Base-by-base conservation (phyloP, 1,139 yeast species). In the Hemisphaericaspora xylofermentans region DNA sequence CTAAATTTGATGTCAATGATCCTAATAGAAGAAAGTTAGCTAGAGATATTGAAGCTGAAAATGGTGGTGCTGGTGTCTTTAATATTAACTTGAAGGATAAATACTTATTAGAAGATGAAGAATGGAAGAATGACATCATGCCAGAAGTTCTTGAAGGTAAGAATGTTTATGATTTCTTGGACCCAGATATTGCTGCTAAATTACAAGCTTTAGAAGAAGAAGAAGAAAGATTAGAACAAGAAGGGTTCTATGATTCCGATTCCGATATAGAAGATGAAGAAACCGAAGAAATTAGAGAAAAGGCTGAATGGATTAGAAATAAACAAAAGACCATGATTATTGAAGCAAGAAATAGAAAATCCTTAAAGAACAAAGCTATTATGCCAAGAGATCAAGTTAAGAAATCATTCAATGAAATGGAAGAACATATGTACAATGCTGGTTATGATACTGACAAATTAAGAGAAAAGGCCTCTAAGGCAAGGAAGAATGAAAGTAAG, bases 41-140 rank as follows among this genome's bases (percentile, higher is more conserved):
- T 33, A 80, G 88, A 59, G 98, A 93, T 59, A 74, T 89, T 49
- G 98, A 93, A 69, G 84, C 78, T 36, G 96, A 87, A 63, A 88
- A 93, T 56, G 98, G 98, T 60, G 98, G 98, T 62, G 97, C 98
- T 24, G 98, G 98, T 76, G 98, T 93, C 30, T 93, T 72, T 75
- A 93, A 89, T 70, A 81, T 93, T 58, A 88, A 94, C 71, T 76
- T 91, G 70, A 88, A 89, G 67, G 98, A 91, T 57, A 85, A 84
- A 56, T 93, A 93, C 68, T 57, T 93, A 47, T 75, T 93, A 53
- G 98, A 93, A 53, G 94, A 94, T 60, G 98, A 91, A 36, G 95
- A 88, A 48, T 93, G 99, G 99, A 93, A 93, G 78, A 80, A 88
- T 51, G 99, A 93, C 64, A 78, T 84, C 50, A 89, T 94, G 89